These are phyloP conservation scores for Aspergillus novoparasiticus DNA, from an alignment of 2,329 filamentous ascomycete genomes.

Conservation along the genomic window DNA sequence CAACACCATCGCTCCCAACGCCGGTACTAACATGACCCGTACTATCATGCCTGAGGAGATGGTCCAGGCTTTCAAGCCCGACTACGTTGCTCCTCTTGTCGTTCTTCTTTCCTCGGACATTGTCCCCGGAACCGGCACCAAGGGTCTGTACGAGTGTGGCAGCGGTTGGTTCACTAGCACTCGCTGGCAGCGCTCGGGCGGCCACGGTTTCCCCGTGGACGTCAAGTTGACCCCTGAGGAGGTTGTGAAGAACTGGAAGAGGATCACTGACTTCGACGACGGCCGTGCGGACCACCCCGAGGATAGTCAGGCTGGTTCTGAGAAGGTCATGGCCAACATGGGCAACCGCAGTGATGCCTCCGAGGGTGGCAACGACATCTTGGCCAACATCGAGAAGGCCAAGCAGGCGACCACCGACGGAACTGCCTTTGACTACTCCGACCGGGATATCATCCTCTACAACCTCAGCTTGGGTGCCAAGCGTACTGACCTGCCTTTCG, in stretches of 20 bases:
- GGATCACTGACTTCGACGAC: constrained; percentile 85
- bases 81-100: constrained; percentile 94
- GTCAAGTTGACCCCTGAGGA: constrained; percentile 81
- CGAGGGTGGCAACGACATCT: constrained; percentile 62
- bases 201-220: constrained; percentile 88
- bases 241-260: constrained; percentile 72
- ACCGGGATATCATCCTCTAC: constrained; percentile 90
- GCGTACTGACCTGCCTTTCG: constrained; percentile 79
- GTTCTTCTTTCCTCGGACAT: constrained; percentile 85
- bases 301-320: constrained; percentile 73
- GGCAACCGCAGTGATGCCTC: constrained; percentile 65
- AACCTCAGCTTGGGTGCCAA: constrained; percentile 94
- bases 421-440: constrained; percentile 79
- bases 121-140: constrained; percentile 79
- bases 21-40: constrained; percentile 91
- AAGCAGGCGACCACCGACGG: constrained; percentile 71
- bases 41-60: constrained; percentile 95
- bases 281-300: constrained; percentile 84
- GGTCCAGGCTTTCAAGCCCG: constrained; percentile 98
- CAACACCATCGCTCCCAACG: constrained; percentile 97
- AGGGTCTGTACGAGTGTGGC: constrained; percentile 89
- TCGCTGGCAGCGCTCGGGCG: constrained; percentile 90
- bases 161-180: constrained; percentile 91
- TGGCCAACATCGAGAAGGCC: constrained; percentile 74
- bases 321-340: constrained; percentile 84